Evolutionary conservation across 495 filamentous ascomycete species (phyloP), one percentile per base, ranked within the genome.

Genomic region (Aspergillus campestris): DNA sequence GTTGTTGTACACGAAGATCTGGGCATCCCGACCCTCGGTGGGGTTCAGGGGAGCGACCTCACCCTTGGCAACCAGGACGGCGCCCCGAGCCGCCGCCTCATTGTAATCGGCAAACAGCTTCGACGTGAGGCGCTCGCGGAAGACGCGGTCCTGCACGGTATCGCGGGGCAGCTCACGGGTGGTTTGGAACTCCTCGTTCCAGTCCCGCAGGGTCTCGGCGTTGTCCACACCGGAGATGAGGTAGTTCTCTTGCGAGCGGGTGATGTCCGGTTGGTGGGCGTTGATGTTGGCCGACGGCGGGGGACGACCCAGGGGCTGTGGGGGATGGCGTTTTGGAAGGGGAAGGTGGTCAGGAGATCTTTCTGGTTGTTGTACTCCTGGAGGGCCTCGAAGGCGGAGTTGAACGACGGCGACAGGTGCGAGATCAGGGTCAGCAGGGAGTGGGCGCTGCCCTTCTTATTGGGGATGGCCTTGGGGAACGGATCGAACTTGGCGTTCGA

Each of bases 1-100:
- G 66, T 97, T 97, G 72, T 97, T 97, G 69, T 96, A 97, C 11
- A 99, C 89, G 60, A 95, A 99, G 50, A 99, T 99, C 68, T 97
- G 94, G 3, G 94, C 94, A 63, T 97, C 89, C 38, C 73, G 78
- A 40, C 72, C 81, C 65, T 99, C 94, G 1, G 91, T 97, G 7
- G 94, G 94, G 66, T 99, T 99, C 41, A 99, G 69, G n/a, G 94
- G 89, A 31, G 89, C 84, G 43, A 99, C 82, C 62, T 99, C 94
- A 31, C 91, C 94, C 45, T 86, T 80, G 18, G 89, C 91, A 46
- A 99, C 89, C 35, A 97, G 67, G 30, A 95, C 83, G n/a, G 91
- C 94, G 40, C 94, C 94, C 34, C 88, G 80, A 28, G 87, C 84
- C 38, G 94, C 94, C 38, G 92, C 91, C 56, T 99, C 92, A 48